Evolutionary conservation across 2,329 filamentous ascomycete genomes (phyloP).

Genomic region (Penicillium sp.): DNA sequence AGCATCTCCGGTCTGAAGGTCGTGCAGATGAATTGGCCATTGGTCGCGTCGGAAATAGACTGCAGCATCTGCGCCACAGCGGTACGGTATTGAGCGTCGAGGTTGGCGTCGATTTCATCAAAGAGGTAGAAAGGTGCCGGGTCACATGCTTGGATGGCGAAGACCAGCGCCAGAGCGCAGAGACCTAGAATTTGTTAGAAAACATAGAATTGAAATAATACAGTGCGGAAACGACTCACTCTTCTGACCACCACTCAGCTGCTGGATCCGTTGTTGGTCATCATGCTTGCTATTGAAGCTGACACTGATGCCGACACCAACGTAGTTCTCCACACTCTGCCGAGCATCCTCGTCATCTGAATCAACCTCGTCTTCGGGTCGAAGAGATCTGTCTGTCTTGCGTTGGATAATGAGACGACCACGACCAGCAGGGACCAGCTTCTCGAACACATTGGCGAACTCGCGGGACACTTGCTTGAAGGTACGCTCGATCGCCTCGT

Average conservation of each 20-base stretch:
- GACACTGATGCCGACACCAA: slow-evolving; percentile 92
- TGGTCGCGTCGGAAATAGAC: slow-evolving; percentile 65
- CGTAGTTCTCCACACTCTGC: slow-evolving; percentile 84
- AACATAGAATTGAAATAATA: not conserved
- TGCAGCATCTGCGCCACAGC: slow-evolving; percentile 89
- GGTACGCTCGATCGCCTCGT: slow-evolving; percentile 96
- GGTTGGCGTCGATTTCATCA: slow-evolving; percentile 97
- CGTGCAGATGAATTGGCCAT: slow-evolving; percentile 93
- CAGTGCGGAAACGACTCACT: slow-evolving; percentile 63
- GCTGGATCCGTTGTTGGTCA: slow-evolving; percentile 96
- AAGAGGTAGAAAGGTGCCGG: slow-evolving; percentile 99
- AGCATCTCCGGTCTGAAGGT: slow-evolving; percentile 98
- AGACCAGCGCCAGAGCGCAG: slow-evolving; percentile 95
- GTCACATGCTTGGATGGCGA: slow-evolving; percentile 97
- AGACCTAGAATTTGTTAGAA: slow-evolving; percentile 63
- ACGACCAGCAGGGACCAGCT: slow-evolving; percentile 90
- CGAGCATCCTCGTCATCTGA: slow-evolving; percentile 68
- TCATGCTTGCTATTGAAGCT: slow-evolving; percentile 99
- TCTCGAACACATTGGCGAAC: slow-evolving; percentile 90
- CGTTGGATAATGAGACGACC: slow-evolving; percentile 92
- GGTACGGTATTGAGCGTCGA: slow-evolving; percentile 96
- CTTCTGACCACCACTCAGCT: slow-evolving; percentile 96
- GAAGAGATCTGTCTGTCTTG: slow-evolving; percentile 72
- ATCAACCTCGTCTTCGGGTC: slow-evolving; percentile 68
- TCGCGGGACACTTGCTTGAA: slow-evolving; percentile 97